Percentiles rank a stretch among this genome's conserved stretches.
These are phyloP conservation scores for Scheffersomyces titani DNA, from an alignment of 1,139 yeast species.

Conservation along the genomic window DNA sequence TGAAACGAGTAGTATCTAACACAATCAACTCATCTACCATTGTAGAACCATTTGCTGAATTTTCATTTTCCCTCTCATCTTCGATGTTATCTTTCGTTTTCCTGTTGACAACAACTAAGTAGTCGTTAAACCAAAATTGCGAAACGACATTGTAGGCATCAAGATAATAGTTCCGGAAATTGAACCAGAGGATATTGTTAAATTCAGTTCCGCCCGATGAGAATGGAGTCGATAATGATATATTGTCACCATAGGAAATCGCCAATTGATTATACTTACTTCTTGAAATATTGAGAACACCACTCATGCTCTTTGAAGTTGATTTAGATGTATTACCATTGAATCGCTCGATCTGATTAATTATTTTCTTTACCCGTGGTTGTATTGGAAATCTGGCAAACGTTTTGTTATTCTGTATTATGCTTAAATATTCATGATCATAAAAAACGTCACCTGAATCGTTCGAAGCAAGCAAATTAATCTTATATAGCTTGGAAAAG, in stretches of 20 bases:
- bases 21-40: conserved; percentile 41
- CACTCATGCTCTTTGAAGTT: conserved; percentile 13
- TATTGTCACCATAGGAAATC: conserved; percentile 14
- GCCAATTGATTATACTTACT: conserved; percentile 29
- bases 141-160: conserved; percentile 36
- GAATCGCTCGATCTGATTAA: conserved; percentile 21
- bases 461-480: conserved; percentile 22
- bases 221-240: conserved; percentile 41
- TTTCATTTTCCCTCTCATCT: conserved; percentile 10
- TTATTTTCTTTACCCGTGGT: conserved; percentile 30
- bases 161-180: conserved; percentile 34
- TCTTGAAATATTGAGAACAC: conserved; percentile 24
- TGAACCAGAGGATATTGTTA: conserved; percentile 45
- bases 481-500: conserved; percentile 19
- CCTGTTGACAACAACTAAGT: conserved; percentile 37
- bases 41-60: conserved; percentile 7
- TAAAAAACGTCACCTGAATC: conserved; percentile 19
- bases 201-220: conserved; percentile 22
- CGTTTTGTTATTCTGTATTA: conserved; percentile 20
- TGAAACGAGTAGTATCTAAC: conserved; percentile 33
- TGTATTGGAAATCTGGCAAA: conserved; percentile 33
- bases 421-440: conserved; percentile 30
- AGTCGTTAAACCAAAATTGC: conserved; percentile 40
- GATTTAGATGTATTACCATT: conserved; percentile 17
- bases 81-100: conserved; percentile 21